Evolutionary conservation across 75 land plant species (phyloP), one percentile per base, ranked within the genome.

Genomic region (Pinus taeda): DNA sequence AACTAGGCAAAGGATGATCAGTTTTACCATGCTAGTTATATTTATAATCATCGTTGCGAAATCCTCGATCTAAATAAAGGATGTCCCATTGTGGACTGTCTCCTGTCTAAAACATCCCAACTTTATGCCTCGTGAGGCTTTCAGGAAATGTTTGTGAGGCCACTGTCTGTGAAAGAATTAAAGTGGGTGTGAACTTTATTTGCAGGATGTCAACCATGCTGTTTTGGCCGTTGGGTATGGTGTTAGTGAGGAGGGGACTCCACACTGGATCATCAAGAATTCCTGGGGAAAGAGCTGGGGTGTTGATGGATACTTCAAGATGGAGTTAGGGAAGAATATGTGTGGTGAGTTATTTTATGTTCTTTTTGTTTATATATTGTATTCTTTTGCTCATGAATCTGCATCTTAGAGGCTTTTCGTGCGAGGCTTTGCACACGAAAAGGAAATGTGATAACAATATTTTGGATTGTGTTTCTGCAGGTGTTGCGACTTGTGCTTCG

Each of bases 261-360:
- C 75, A 66, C 75, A 79, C 75, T 80, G 83, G 83, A 73, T 75
- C 22, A 66, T 83, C 57, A 83, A 75, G 82, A 83, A 79, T 77
- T 83, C 85, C 58, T 83, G 85, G 85, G 85, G 85, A n/a, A 11
- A 49, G 3, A 30, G 21, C 3, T 83, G 85, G 85, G 85, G 85
- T 15, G 85, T 79, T 39, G 58, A 15, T 4, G 85, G 85, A 24
- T 83, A 79, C 71, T 57, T 83, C 17, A 74, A 73, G 49, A 66
- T 83, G 81, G n/a, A 83, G 73, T 53, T 82, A 9, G 78, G 79
- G 55, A 96, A 96, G 81, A 96, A 96, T 79, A 96, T 96, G 99
- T 96, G 99, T 85, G 99, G 99, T 96, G 81, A 77, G 98, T 91
- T 55, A 62, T 17, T 7, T 15, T 15, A 39, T 53, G 18, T 6